phyloP scores from a whole-genome alignment of 73 alveolate genomes.

The Symbiodinium natans region DNA sequence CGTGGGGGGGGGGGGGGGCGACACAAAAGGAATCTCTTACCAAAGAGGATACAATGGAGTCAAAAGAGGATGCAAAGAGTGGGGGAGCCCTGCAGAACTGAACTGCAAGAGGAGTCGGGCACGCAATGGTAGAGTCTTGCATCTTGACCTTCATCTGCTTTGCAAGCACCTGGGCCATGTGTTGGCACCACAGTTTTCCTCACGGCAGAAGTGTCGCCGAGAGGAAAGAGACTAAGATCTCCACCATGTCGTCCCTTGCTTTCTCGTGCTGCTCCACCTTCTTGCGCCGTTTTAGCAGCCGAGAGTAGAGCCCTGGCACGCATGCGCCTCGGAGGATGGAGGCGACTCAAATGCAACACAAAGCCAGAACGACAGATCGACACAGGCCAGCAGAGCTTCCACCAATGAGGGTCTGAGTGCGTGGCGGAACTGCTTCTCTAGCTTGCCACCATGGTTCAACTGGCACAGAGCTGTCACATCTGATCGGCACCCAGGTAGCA shows the following conservation, averaged over 20 bases:
- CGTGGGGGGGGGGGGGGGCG: no score
- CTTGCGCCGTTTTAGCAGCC: constrained; percentile 63
- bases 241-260: constrained; percentile 32
- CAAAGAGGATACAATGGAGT: no score
- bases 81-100: no score
- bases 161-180: not conserved
- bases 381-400: not conserved
- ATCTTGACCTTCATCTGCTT: constrained; percentile 16
- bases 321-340: not conserved
- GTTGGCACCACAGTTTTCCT: no score
- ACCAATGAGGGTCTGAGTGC: no score
- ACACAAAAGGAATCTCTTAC: no score
- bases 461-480: not conserved
- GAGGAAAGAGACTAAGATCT: no score
- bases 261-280: constrained; percentile 23
- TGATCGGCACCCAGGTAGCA: no score
- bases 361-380: not conserved
- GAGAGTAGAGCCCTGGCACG: constrained; percentile 51
- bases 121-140: not conserved
- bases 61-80: no score
- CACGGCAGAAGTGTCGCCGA: no score
- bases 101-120: not conserved
- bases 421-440: constrained; percentile 69
- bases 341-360: not conserved
- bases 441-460: not conserved